Conservation (phyloP, 345 rosid genomes). For the Anacardium occidentale region DNA sequence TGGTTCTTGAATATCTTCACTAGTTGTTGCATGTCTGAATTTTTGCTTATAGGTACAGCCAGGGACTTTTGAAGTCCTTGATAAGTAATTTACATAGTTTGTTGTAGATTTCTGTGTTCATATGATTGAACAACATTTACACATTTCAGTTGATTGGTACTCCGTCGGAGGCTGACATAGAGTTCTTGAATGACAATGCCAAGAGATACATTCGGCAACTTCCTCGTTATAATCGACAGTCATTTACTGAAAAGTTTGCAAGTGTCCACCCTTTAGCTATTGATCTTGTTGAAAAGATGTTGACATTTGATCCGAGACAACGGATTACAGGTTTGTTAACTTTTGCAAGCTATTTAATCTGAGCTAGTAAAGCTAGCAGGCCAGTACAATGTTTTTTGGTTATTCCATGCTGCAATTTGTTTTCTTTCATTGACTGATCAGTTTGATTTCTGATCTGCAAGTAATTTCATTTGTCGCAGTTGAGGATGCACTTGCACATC, state of each 20-base stretch:
- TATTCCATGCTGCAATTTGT: not conserved
- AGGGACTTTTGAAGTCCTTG: not conserved
- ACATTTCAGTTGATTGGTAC: conserved; percentile 73
- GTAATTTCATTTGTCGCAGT: conserved; percentile 36
- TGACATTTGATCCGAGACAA: conserved; percentile 74
- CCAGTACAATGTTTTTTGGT: not conserved
- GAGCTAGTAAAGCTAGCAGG: too few relatives aligned
- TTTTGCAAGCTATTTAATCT: not conserved
- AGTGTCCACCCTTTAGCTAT: conserved; percentile 64
- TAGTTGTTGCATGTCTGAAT: not conserved
- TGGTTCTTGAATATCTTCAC: not conserved
- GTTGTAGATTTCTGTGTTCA: not conserved
- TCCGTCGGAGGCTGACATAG: conserved; percentile 82
- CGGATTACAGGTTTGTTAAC: conserved; percentile 72
- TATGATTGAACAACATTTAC: conserved; percentile 13
- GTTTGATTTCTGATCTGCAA: not conserved
- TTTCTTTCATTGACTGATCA: not conserved
- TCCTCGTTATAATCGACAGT: conserved; percentile 55
- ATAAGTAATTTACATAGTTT: not conserved
- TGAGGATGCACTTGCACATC: conserved; percentile 84
- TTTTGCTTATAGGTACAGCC: not conserved
- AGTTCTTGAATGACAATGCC: conserved; percentile 68
- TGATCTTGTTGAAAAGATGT: conserved; percentile 86
- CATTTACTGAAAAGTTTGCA: conserved; percentile 73
- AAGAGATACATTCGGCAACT: conserved; percentile 71